Percentiles rank a stretch among this genome's conserved stretches.
These are phyloP conservation scores for Daucus carota DNA, from an alignment of 129 eudicot genomes.

Conservation along the genomic window DNA sequence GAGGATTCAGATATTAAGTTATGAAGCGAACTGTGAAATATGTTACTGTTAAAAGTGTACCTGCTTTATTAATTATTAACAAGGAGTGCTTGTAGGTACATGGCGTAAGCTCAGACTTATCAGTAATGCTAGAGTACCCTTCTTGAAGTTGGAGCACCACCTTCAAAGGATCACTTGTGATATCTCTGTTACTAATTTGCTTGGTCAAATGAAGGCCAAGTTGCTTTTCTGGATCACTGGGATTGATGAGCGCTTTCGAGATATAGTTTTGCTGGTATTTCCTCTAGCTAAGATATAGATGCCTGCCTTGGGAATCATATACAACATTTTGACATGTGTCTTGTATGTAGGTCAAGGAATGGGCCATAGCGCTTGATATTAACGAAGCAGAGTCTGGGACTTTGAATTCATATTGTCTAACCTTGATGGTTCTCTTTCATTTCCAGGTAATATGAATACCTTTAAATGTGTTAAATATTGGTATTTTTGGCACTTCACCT, in stretches of 20 bases:
- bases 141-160: constrained; percentile 56
- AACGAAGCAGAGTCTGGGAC: constrained; percentile 78
- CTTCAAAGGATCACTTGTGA: constrained; percentile 66
- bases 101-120: constrained; percentile 53
- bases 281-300: constrained; percentile 8
- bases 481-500: not conserved
- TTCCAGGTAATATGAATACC: constrained; percentile 53
- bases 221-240: constrained; percentile 64
- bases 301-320: constrained; percentile 10
- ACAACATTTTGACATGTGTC: constrained; percentile 13
- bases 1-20: not conserved
- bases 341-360: constrained; percentile 78
- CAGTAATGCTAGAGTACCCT: constrained; percentile 79
- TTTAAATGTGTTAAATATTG: not conserved
- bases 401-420: constrained; percentile 74
- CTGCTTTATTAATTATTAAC: not conserved
- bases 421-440: constrained; percentile 77
- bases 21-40: not conserved
- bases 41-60: not conserved
- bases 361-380: constrained; percentile 82
- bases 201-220: constrained; percentile 94
- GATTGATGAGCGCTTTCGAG: constrained; percentile 77
- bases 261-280: constrained; percentile 75
- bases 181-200: constrained; percentile 70
- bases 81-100: constrained; percentile 43